Percentiles rank a stretch among this genome's conserved stretches.
phyloP scores from a whole-genome alignment of 2,329 filamentous ascomycete genomes.

The Taxawa tesnikishii region DNA sequence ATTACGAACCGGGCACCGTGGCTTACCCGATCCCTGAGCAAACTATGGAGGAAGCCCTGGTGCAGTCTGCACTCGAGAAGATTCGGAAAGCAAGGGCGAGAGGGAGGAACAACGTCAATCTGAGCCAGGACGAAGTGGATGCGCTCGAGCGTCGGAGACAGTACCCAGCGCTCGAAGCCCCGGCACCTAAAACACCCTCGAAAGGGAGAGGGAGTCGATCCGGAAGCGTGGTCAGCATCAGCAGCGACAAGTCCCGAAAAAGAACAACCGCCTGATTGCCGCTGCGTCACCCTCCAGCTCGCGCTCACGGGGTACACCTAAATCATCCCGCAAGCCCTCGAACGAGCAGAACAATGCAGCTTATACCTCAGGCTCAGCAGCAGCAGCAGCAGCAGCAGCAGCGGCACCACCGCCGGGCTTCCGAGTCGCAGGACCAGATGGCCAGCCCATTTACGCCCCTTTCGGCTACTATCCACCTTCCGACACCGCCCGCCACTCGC shows the following conservation, averaged over 20 bases:
- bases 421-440: conserved; percentile 35
- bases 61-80: conserved; percentile 66
- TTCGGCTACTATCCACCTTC: conserved; percentile 15
- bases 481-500: conserved; percentile 1
- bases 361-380: conserved; percentile 10
- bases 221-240: conserved; percentile 22
- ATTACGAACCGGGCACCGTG: conserved; percentile 1
- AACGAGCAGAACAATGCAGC: conserved; percentile 15
- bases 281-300: conserved; percentile 20
- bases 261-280: conserved; percentile 18
- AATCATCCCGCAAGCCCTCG: conserved; percentile 10
- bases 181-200: conserved; percentile 12
- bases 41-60: conserved; percentile 62
- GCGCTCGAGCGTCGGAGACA: conserved; percentile 54
- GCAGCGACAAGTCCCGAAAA: conserved; percentile 21
- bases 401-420: conserved; percentile 28
- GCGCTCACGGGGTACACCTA: conserved; percentile 17
- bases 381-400: conserved; percentile 10
- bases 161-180: conserved; percentile 4
- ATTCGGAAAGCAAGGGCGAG: conserved; percentile 67
- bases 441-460: conserved; percentile 30
- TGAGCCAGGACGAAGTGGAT: conserved; percentile 68
- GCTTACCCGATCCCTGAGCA: conserved; percentile 8
- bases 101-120: conserved; percentile 66
- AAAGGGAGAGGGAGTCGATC: conserved; percentile 18